phyloP scores from a whole-genome alignment of 805 yeast genomes.

The Saccharomycopsis vini region DNA sequence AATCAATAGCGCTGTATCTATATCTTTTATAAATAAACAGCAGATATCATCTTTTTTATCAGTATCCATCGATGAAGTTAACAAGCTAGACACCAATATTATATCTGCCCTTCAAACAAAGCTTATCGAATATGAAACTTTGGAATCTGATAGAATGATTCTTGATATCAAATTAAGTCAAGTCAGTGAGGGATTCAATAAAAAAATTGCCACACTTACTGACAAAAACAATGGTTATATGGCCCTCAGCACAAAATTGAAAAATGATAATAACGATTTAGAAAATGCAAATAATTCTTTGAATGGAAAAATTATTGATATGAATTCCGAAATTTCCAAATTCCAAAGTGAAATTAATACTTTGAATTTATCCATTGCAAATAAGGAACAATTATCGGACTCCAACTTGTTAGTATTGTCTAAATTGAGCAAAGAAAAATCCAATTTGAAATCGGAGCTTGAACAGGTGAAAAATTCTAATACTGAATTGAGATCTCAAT shows the following conservation, averaged over 20 bases:
- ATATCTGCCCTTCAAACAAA: conserved; percentile 10
- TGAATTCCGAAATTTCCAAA: conserved; percentile 29
- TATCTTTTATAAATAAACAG: too few relatives aligned
- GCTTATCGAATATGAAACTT: conserved; percentile 24
- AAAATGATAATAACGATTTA: conserved; percentile 31
- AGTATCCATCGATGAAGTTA: conserved; percentile 3
- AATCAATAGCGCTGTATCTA: too few relatives aligned
- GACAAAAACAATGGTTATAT: conserved; percentile 19
- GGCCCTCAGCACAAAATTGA: conserved; percentile 24
- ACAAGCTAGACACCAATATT: background rate
- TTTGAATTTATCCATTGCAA: conserved; percentile 22
- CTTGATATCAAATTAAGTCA: conserved; percentile 27
- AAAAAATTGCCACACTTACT: conserved; percentile 22
- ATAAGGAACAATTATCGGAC: conserved; percentile 30
- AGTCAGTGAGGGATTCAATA: conserved; percentile 22
- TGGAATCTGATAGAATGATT: conserved; percentile 25
- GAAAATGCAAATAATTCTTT: conserved; percentile 29
- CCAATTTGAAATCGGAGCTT: conserved; percentile 28
- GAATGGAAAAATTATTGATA: conserved; percentile 33
- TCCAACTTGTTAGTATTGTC: conserved; percentile 34
- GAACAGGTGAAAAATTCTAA: conserved; percentile 24
- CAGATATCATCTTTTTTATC: conserved; percentile 7
- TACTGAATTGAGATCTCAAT: conserved; percentile 3
- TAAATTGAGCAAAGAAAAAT: conserved; percentile 31
- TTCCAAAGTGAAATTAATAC: conserved; percentile 23